Base-by-base conservation (phyloP, 208 protist species). In the Trypanosoma grayi region DNA sequence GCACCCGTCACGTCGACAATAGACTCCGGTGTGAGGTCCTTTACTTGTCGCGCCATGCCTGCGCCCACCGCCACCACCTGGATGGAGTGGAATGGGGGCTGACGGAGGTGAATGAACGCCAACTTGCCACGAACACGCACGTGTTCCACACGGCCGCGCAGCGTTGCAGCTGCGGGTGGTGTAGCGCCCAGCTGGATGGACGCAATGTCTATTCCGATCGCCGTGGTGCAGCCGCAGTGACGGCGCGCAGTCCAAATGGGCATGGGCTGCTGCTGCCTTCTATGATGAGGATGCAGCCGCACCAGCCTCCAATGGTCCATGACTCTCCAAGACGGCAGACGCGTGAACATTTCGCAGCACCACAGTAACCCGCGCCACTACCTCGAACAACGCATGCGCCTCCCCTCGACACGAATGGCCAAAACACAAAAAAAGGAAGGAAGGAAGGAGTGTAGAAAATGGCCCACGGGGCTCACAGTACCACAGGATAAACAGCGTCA, bases 91-190 rank as follows among this genome's bases (percentile, higher is more conserved):
- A 70, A 64, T 5, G 75, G 75, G 1, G 85, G 85, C 54, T 93
- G 82, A 20, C 87, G 87, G 11, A 93, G 76, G 39, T 87, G 78
- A 11, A 93, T 70, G 47, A 93, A 93, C 31, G 61, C 63, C 7
- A 91, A 34, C 36, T 73, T 71, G 48, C 87, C 87, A 46, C 76
- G 70, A 22, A 75, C 72, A 47, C 87, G 83, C 6, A 40, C 41
- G 5, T 63, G 52, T 70, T 87, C 82, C 18, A 89, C 71, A 24
- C 87, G 77, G 0, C 81, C 83, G 31, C 87, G 83, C 14, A 92
- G 62, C 7, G 41, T 60, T 6, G 80, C 65, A 36, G 24, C 28
- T 4, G 54, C 30, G 0, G 37, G 54, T 8, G 37, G 9, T 39
- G 37, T 27, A 43, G 25, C 25, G 13, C 41, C 37, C 5, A 51